These are phyloP conservation scores for Bigelowiella natans DNA, from an alignment of 78 protist species.

Conservation along the genomic window DNA sequence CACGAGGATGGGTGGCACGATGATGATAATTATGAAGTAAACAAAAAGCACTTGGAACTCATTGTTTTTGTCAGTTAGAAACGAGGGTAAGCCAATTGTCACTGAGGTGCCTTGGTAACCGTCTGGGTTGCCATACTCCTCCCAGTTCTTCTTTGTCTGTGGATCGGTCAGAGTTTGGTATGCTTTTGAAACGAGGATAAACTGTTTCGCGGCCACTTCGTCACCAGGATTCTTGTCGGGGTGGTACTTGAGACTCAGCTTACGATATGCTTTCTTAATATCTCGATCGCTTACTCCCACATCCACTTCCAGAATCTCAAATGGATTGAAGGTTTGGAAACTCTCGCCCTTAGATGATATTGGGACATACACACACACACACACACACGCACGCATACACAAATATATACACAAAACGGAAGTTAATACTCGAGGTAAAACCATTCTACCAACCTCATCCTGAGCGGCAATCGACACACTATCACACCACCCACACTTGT, in stretches of 20 bases:
- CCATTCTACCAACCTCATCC: background rate
- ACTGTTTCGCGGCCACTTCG: constrained; percentile 11
- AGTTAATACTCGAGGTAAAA: background rate
- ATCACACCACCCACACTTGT: background rate
- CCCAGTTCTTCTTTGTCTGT: constrained; percentile 22
- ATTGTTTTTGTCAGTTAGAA: constrained; percentile 13
- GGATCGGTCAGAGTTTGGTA: constrained; percentile 36
- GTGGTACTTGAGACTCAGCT: constrained; percentile 8
- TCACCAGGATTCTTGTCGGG: constrained; percentile 16
- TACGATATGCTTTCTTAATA: constrained; percentile 37
- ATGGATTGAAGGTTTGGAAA: constrained; percentile 12
- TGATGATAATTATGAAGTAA: constrained; percentile 4
- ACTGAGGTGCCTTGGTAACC: constrained; percentile 37
- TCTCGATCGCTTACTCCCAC: background rate
- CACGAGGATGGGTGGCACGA: background rate
- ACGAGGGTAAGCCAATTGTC: constrained; percentile 25
- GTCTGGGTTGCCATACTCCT: constrained; percentile 43
- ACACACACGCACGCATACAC: background rate
- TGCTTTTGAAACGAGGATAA: constrained; percentile 27
- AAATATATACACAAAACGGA: background rate
- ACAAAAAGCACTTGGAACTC: constrained; percentile 18
- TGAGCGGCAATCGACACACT: background rate
- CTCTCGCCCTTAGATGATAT: background rate
- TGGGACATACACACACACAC: too few species aligned
- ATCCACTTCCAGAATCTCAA: constrained; percentile 5